Percentiles rank a stretch among this genome's conserved stretches.
Evolutionary conservation across 129 eudicot genomes (phyloP).

Genomic region (Pulicaria dysenterica): DNA sequence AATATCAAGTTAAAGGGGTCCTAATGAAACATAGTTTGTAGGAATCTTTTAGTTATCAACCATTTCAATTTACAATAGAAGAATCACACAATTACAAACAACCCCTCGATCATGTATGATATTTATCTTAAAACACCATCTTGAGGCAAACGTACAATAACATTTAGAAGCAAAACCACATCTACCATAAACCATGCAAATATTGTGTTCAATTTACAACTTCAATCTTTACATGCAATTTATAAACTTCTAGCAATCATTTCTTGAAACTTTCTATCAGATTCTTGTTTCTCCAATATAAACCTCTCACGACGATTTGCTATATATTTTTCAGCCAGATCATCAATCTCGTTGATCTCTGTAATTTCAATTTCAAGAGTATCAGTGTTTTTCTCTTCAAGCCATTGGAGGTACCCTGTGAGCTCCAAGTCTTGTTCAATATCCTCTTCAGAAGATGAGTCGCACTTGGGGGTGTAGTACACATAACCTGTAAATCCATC

Average conservation of each 20-base stretch:
- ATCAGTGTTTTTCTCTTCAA: conserved; percentile 60
- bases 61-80: too few species aligned
- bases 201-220: background rate
- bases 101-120: too few species aligned
- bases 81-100: too few species aligned
- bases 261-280: conserved; percentile 78
- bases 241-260: conserved; percentile 27
- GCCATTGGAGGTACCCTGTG: conserved; percentile 78
- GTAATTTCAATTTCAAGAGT: background rate
- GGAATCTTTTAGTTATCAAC: too few species aligned
- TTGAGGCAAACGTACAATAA: too few species aligned
- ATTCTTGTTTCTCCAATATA: conserved; percentile 82
- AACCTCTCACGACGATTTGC: conserved; percentile 80
- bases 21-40: too few species aligned
- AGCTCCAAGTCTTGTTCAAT: conserved; percentile 41
- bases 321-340: conserved; percentile 79
- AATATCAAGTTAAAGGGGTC: too few species aligned
- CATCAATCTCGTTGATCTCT: conserved; percentile 65
- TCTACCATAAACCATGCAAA: background rate
- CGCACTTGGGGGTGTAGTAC: conserved; percentile 57
- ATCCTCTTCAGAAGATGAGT: conserved; percentile 42
- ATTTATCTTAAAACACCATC: too few species aligned
- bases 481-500: conserved; percentile 26
- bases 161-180: background rate
- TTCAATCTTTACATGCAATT: too few species aligned